phyloP scores from a whole-genome alignment of 2,329 filamentous ascomycete genomes.

The Rhexocercosporidium sp. region DNA sequence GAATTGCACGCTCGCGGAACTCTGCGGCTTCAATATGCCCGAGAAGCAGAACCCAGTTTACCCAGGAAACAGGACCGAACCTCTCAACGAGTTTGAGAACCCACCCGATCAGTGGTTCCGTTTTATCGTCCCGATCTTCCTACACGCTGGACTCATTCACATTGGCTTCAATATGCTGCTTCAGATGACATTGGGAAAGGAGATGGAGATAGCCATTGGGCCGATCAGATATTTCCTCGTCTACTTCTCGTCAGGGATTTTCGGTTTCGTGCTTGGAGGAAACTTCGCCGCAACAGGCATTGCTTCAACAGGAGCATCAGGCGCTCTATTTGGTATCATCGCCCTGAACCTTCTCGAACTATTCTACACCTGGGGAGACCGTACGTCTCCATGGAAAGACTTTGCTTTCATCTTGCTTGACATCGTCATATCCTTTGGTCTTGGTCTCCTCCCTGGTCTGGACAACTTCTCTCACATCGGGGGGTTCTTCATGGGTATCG shows the following conservation, averaged over 20 bases:
- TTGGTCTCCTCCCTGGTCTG: conserved; percentile 87
- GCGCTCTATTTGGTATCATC: conserved; percentile 88
- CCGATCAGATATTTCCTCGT: conserved; percentile 86
- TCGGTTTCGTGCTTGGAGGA: conserved; percentile 92
- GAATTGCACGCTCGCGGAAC: conserved; percentile 75
- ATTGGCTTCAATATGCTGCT: conserved; percentile 95
- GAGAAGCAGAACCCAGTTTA: conserved; percentile 45
- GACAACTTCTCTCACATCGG: conserved; percentile 99
- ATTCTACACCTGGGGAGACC: conserved; percentile 88
- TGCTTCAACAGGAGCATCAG: conserved; percentile 87
- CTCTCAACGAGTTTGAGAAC: conserved; percentile 47
- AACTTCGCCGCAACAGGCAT: conserved; percentile 87
- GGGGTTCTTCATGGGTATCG: conserved; percentile 90
- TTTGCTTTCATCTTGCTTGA: conserved; percentile 87
- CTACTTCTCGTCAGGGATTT: conserved; percentile 90
- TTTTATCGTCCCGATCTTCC: conserved; percentile 94
- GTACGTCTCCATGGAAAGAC: conserved; percentile 77
- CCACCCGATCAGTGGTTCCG: conserved; percentile 92
- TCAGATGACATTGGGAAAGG: conserved; percentile 85
- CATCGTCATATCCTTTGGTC: conserved; percentile 85
- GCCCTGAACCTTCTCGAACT: conserved; percentile 88
- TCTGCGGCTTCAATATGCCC: conserved; percentile 75
- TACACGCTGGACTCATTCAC: conserved; percentile 92
- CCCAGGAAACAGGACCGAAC: conserved; percentile 47
- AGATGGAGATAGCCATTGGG: conserved; percentile 92